Base-by-base conservation (phyloP, 495 filamentous ascomycete species). In the Cercophora newfieldiana region DNA sequence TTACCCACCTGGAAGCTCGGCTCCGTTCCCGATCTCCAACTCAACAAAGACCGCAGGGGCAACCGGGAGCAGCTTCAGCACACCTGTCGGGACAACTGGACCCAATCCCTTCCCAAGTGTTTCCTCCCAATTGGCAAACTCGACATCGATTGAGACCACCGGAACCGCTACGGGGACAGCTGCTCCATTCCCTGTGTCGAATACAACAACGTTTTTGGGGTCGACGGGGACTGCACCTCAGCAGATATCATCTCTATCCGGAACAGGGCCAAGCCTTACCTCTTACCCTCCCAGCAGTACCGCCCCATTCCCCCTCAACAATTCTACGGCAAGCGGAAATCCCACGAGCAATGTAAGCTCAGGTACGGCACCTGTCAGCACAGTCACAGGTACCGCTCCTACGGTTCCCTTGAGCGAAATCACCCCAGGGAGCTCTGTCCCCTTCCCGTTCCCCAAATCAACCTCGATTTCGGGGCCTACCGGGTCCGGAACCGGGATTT, bases 11-110 rank as follows among this genome's bases (percentile, higher is more conserved):
- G 58, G 29, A 24, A 65, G 25, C 30, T 31, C 54, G 3, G 53
- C 63, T 12, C 63, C 63, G 12, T 65, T 65, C 54, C 63, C 63
- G 10, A 50, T 64, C 30, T n/a, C 29, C 59, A 30, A 64, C n/a
- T 58, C 55, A 12, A 30, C 26, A 3, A 21, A 3, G 4, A 31
- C n/a, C 3, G 19, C 26, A 19, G 29, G 25, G 3, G 26, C 55
- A 33, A 33, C 55, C 5, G 55, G 55, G 25, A 31, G 12, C 29
- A 26, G 50, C 19, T 22, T 7, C n/a, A 53, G 7, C 6, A 22
- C 50, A 7, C 1, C 21, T 8, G 10, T 53, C 22, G 19, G 21
- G 22, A 7, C 50, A 7, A 12, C 50, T 7, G n/a, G n/a, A 53
- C 19, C 7, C 50, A 53, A 24, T 19, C 3, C 21, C 10, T 14